These are phyloP conservation scores for Flaveria bidentis DNA, from an alignment of 129 eudicot genomes.

Conservation along the genomic window DNA sequence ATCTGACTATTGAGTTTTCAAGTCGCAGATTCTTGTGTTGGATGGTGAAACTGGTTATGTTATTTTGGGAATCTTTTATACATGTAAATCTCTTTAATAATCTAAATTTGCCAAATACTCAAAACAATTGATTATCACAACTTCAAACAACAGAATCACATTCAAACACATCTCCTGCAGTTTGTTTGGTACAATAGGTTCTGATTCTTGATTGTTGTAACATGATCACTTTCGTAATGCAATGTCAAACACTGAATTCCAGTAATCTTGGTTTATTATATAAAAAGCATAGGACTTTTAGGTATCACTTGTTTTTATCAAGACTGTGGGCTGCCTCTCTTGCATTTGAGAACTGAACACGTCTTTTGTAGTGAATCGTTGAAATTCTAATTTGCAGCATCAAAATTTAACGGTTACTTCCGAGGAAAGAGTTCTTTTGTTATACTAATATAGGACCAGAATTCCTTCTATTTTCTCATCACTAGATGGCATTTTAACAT, in stretches of 20 bases:
- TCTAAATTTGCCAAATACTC: background rate
- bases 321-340: slow-evolving; percentile 46
- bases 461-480: background rate
- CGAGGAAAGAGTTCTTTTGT: slow-evolving; percentile 65
- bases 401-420: slow-evolving; percentile 89
- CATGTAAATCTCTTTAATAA: background rate
- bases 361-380: slow-evolving; percentile 39
- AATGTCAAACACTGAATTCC: background rate
- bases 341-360: slow-evolving; percentile 35
- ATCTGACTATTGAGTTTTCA: background rate
- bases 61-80: background rate
- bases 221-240: too few species aligned
- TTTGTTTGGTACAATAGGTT: background rate
- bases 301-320: slow-evolving; percentile 17
- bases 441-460: too few species aligned
- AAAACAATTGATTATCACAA: too few species aligned
- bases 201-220: too few species aligned
- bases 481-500: background rate
- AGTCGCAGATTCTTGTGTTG: background rate
- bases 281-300: background rate
- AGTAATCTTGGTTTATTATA: background rate
- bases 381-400: slow-evolving; percentile 67
- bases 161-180: too few species aligned
- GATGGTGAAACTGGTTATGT: background rate
- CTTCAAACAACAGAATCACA: too few species aligned